Evolutionary conservation across 768 basidiomycete genomes (phyloP), one percentile per base, ranked within the genome.

Genomic region (Amanita pallidorosea): DNA sequence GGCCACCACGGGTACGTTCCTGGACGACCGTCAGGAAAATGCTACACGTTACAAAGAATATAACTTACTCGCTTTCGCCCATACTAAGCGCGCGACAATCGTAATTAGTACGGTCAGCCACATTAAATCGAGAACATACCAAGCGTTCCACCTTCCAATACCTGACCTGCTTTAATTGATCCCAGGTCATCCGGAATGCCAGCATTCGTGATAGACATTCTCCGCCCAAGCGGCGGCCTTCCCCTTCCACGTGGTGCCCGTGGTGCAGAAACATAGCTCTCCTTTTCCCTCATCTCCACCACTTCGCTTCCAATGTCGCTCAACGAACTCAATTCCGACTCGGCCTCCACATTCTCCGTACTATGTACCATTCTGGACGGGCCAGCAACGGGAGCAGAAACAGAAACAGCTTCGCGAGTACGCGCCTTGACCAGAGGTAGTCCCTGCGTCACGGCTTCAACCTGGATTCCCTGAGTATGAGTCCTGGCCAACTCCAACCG

Each of bases 1-100:
- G 92, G 88, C 83, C 86, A 95, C 82, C 83, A 94, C 1, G 92
- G 92, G 58, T 72, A 93, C 0, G 81, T 76, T 33, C 70, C 88
- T 89, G 53, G 23, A 45, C 51, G 11, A 7, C 20, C 17, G 41
- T 25, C 12, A 22, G 33, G 8, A 18, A 37, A 40, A 47, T 20
- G 17, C 33, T 45, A 49, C n/a, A 15, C 37, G 43, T 46, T 46
- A 38, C 23, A 18, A 40, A 25, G 45, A 29, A 27, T 27, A 27
- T 7, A 35, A 65, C 80, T 54, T 56, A 83, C 84, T 70, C 50
- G 77, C 69, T 73, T 91, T 92, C 0, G 85, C 89, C 90, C 91
- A 94, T 0, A 93, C 91, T 89, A 47, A 48, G 15, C 5, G 15
- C 18, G 47, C 44, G 51, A 15, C 50, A 51, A 54, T 41, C 42